phyloP scores from a whole-genome alignment of 768 basidiomycete species.

The Lentinus brumalis region DNA sequence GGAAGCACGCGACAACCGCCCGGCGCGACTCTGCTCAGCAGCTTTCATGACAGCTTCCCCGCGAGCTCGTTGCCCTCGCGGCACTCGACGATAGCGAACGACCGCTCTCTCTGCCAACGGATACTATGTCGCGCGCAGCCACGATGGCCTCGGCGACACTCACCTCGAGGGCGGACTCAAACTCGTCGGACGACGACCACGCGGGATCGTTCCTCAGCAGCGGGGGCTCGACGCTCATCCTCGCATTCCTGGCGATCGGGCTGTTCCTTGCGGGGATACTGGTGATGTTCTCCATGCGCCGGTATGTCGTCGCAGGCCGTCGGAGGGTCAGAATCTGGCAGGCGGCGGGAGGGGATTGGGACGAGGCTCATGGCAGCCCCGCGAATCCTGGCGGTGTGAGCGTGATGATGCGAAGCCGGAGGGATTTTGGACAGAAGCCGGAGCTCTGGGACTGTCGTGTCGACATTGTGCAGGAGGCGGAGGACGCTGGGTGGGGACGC shows the following conservation, averaged over 20 bases:
- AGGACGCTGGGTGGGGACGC: constrained; percentile 3
- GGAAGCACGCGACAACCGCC: no score
- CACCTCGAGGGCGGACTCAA: not conserved
- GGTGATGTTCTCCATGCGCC: constrained; percentile 42
- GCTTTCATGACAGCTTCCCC: not conserved
- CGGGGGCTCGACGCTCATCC: constrained; percentile 52
- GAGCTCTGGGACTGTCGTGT: constrained; percentile 16
- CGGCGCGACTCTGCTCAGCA: no score
- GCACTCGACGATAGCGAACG: not conserved
- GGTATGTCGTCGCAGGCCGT: constrained; percentile 9
- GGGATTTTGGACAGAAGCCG: constrained; percentile 11
- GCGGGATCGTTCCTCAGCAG: constrained; percentile 30
- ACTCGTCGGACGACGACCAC: not conserved
- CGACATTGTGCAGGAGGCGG: not conserved
- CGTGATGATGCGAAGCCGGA: not conserved
- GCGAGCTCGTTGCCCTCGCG: not conserved
- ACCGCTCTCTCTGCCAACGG: not conserved
- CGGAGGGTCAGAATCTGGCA: constrained; percentile 1
- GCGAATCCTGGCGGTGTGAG: not conserved
- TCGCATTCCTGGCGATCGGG: constrained; percentile 61
- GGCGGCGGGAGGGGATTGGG: constrained; percentile 3
- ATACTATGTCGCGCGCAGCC: not conserved
- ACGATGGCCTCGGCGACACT: not conserved
- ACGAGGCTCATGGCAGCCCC: not conserved
- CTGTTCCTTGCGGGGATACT: constrained; percentile 53